Base-by-base conservation (phyloP, 2,329 filamentous ascomycete genomes). In the Aspergillus oerlinghausenensis region DNA sequence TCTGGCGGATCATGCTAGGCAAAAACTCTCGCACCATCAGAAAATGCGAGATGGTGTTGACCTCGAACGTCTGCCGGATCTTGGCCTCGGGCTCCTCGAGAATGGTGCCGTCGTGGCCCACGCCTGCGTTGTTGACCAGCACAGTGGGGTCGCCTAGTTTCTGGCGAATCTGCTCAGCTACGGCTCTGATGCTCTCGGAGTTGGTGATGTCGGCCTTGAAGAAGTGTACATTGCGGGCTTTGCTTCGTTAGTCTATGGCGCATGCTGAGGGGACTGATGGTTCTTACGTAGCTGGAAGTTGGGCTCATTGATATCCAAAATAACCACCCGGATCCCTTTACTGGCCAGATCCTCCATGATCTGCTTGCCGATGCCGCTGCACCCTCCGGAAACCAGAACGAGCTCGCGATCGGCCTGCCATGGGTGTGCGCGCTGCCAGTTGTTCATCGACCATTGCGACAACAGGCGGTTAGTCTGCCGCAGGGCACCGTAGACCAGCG, bases 11-110 rank as follows among this genome's bases (percentile, higher is more conserved):
- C 80, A 83, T 83, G 51, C 71, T 69, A 0, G 81, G 81, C 32
- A 83, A 61, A 67, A 83, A 82, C 59, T 80, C 79, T 52, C 77
- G 74, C 9, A 80, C 75, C 55, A 75, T 79, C 56, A 76, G 74
- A 67, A 77, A 83, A 63, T 82, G 80, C 21, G 76, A 72, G 49
- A 83, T 71, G 8, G 77, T 72, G 67, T 83, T 83, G 55, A 82
- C 79, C 55, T 80, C 77, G 61, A 82, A 82, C 7, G 80, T 79
- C 57, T 75, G 75, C 11, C 75, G 70, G 45, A 83, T 74, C 25
- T 75, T 70, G 21, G 67, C 65, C 60, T 79, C 76, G 6, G 71
- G 70, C 50, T 76, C 75, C 2, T 78, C 71, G 1, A 83, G 71
- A 53, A 84, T 79, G 0, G 76, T 74, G 21, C 77, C 74, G 21